These are phyloP conservation scores for Tetradesmus lagerheimii DNA, from an alignment of 139 green algal species.

Conservation along the genomic window DNA sequence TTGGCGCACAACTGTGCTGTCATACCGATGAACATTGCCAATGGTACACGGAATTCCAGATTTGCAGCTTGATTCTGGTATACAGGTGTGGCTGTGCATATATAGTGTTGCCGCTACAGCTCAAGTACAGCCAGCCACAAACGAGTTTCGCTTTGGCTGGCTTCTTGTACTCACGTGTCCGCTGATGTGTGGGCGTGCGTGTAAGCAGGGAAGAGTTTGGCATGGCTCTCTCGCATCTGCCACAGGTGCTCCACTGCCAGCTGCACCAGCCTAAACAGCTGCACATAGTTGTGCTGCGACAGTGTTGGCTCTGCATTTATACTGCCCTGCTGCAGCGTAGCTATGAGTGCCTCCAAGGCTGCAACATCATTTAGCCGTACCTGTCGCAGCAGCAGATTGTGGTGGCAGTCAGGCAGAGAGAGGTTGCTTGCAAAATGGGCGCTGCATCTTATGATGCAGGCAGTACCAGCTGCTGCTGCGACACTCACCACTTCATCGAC, in stretches of 20 bases:
- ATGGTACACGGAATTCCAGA: no score
- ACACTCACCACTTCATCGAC: conserved; percentile 61
- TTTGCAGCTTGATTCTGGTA: no score
- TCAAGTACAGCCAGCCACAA: no score
- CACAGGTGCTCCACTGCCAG: conserved; percentile 44
- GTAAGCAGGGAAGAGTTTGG: conserved; percentile 29
- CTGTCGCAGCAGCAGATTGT: not conserved
- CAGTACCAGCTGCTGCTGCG: not conserved
- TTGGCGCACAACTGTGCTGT: not conserved
- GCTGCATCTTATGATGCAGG: not conserved
- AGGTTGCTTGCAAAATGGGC: not conserved
- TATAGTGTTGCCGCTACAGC: no score
- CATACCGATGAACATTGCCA: no score
- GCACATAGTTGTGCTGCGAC: conserved; percentile 38
- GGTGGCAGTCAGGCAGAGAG: not conserved
- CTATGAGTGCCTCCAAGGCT: conserved; percentile 17
- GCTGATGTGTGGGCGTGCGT: not conserved
- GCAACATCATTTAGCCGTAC: conserved; percentile 8
- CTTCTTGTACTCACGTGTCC: not conserved
- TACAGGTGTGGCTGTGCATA: no score
- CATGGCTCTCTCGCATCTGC: conserved; percentile 40
- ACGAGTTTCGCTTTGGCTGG: no score
- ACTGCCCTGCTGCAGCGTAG: conserved; percentile 20
- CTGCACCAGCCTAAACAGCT: conserved; percentile 37
- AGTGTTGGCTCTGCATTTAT: conserved; percentile 9